A percentile compares a stretch with the other conserved stretches of the same genome.
Evolutionary conservation across 75 land plant species (phyloP).

Genomic region (Picea sitchensis): DNA sequence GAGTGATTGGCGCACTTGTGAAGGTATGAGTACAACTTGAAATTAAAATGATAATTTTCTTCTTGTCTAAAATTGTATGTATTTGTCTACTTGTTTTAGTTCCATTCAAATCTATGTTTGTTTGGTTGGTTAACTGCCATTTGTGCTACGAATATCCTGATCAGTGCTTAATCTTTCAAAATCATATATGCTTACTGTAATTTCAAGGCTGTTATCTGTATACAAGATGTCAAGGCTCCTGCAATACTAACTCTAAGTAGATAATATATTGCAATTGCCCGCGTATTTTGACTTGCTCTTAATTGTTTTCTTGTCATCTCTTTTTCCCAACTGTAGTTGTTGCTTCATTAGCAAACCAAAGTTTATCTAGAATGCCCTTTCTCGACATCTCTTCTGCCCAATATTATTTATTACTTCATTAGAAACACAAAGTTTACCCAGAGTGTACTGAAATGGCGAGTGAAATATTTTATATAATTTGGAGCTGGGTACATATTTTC

Average conservation of each 20-base stretch:
- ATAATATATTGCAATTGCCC: not conserved
- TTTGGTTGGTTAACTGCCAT: not conserved
- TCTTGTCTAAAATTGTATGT: not conserved
- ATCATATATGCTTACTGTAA: not conserved
- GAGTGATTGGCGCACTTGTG: constrained; percentile 98
- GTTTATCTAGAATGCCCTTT: not conserved
- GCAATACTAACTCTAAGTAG: too few relatives aligned
- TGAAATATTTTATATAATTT: not conserved
- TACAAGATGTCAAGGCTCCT: too few relatives aligned
- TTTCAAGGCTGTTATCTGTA: not conserved
- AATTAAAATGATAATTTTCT: not conserved
- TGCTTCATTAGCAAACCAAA: not conserved
- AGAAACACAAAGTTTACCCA: not conserved
- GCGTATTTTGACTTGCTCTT: not conserved
- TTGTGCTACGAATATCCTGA: not conserved
- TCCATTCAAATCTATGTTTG: not conserved
- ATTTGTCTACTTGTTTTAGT: not conserved
- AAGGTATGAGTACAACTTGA: constrained; percentile 54
- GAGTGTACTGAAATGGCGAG: not conserved
- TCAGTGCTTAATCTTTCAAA: not conserved
- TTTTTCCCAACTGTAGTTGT: not conserved
- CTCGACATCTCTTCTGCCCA: not conserved
- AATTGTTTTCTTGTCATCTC: not conserved
- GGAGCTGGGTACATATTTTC: not conserved
- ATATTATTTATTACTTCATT: not conserved